phyloP scores from a whole-genome alignment of 306 rosid species.

The Erythrophleum fordii region DNA sequence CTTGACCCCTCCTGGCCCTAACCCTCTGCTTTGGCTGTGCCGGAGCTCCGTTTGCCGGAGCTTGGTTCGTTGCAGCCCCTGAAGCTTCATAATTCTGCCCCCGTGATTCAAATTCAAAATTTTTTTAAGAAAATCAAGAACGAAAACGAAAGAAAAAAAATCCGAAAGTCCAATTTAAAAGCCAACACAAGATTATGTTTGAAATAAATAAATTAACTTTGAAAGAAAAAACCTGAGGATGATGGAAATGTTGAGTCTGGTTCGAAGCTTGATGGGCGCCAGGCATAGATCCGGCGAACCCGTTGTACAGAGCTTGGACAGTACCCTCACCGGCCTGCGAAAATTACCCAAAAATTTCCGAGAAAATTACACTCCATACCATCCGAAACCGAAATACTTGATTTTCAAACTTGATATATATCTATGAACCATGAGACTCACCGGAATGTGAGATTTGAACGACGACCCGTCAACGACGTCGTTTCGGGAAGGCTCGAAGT shows the following conservation, averaged over 20 bases:
- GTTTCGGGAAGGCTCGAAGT: slow-evolving; percentile 60
- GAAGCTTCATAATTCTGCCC: slow-evolving; percentile 1
- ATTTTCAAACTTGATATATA: too few species aligned
- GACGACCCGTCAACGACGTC: slow-evolving; percentile 69
- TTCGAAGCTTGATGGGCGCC: slow-evolving; percentile 42
- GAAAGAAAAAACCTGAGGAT: slow-evolving; percentile 50
- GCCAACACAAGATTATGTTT: not conserved
- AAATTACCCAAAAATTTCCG: not conserved
- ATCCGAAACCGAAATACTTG: not conserved
- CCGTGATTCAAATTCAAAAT: not conserved
- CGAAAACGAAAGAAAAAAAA: not conserved
- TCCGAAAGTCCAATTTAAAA: not conserved
- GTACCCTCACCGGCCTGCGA: slow-evolving; percentile 52
- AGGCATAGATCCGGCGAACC: slow-evolving; percentile 67
- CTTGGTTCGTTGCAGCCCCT: not conserved
- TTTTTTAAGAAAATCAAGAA: not conserved
- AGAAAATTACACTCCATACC: not conserved
- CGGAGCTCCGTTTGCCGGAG: slow-evolving; percentile 43
- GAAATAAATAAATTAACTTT: not conserved
- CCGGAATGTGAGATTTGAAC: slow-evolving; percentile 63
- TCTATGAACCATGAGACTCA: slow-evolving; percentile 29
- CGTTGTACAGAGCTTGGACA: slow-evolving; percentile 62
- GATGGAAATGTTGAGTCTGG: slow-evolving; percentile 67
- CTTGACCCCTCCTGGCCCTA: slow-evolving; percentile 96
- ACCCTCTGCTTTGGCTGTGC: slow-evolving; percentile 90